Evolutionary conservation across 2,329 filamentous ascomycete species (phyloP), one percentile per base, ranked within the genome.

Genomic region (Beauveria asiatica): DNA sequence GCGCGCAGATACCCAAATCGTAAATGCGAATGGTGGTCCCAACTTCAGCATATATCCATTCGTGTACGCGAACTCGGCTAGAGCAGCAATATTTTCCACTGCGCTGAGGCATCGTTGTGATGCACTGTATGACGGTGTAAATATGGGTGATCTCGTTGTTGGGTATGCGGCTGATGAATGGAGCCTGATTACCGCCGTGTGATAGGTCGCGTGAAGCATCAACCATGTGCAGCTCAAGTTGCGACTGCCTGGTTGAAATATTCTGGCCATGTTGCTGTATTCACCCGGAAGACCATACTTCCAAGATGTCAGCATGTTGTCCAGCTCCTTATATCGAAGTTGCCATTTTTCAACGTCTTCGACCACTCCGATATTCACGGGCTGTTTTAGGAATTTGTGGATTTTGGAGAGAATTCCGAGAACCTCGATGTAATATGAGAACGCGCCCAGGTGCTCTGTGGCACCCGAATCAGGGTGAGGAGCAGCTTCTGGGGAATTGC

Each of bases 81-180:
- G 80, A 0, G 87, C 85, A 42, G 88, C 85, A 61, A 96, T 90
- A 67, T 89, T 89, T 69, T 92, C 88, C 10, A 95, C 92, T 1
- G 92, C 92, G 3, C 83, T 83, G 62, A 92, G 84, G 68, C 92
- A 96, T 46, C 89, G 81, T 70, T 96, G 90, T 58, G 85, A 89
- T 33, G 92, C 92, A 67, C 86, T 89, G 72, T 90, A 95, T 0
- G 90, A 95, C 0, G 92, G 90, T 0, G 89, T 92, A 75, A 96
- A 97, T 57, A 96, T 92, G 13, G 88, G 87, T 1, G 90, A 96
- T 37, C 90, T 83, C 3, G 90, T 94, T 5, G 91, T 95, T 3
- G 92, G 92, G 72, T 96, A 97, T 2, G 92, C 92, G 6, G 92
- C 91, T 1, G 91, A 96, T 0, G 92, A 96, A 75, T 96, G 92